A percentile compares a stretch with the other conserved stretches of the same genome.
Evolutionary conservation across 2,329 filamentous ascomycete species (phyloP).

Genomic region (Pseudophaeomoniella oleicola): DNA sequence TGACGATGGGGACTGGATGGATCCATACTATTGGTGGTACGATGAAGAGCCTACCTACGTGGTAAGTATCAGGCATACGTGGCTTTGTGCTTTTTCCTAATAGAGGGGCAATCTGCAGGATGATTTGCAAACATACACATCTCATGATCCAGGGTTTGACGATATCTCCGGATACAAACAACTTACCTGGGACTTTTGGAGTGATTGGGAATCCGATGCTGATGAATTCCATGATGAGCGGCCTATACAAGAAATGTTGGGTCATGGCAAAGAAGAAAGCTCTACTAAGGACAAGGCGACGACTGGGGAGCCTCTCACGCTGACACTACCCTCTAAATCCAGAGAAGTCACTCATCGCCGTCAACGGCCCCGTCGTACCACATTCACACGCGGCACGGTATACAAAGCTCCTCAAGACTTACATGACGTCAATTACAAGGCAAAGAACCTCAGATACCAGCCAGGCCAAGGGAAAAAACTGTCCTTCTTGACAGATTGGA

Average conservation of each 20-base stretch:
- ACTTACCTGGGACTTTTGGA: conserved; percentile 24
- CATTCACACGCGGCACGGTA: conserved; percentile 7
- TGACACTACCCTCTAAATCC: conserved; percentile 5
- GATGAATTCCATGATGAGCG: conserved; percentile 31
- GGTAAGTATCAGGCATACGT: background rate
- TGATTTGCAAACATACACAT: conserved; percentile 25
- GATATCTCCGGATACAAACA: conserved; percentile 24
- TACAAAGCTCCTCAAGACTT: conserved; percentile 14
- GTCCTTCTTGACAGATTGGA: conserved; percentile 30
- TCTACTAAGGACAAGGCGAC: conserved; percentile 1
- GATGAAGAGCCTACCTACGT: background rate
- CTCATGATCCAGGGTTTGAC: conserved; percentile 23
- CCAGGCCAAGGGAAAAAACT: conserved; percentile 26
- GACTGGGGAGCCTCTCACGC: conserved; percentile 2
- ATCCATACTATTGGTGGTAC: background rate
- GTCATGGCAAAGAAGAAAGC: conserved; percentile 7
- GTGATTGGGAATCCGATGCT: conserved; percentile 30
- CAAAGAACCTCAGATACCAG: conserved; percentile 17
- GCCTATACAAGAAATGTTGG: conserved; percentile 11
- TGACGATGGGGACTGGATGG: conserved; percentile 2
- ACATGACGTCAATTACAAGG: conserved; percentile 21
- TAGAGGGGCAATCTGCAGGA: conserved; percentile 16
- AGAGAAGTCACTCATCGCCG: too few species aligned
- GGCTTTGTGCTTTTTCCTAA: background rate
- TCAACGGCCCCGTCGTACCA: conserved; percentile 13